Base-by-base conservation (phyloP, 1,139 yeast genomes). In the Saccharomycopsis crataegensis region DNA sequence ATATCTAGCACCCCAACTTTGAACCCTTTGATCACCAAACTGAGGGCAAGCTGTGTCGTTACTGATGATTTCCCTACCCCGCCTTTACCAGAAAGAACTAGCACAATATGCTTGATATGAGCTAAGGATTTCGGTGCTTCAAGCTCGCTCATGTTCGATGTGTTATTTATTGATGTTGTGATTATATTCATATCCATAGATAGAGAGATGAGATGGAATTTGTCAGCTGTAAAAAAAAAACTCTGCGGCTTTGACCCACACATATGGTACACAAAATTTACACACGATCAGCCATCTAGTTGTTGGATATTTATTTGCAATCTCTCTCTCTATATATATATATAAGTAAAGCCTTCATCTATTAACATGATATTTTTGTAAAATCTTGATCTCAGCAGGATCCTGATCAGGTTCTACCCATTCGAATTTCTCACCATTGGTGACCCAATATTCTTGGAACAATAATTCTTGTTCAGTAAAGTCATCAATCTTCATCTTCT, bases 31-130 rank as follows among this genome's bases (percentile, higher is more conserved):
- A 76, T 71, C 6, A 82, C 89, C 41, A 94, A 72, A 0, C 93
- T 76, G 28, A 93, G 72, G 0, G 97, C 98, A 1, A 91, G 75
- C 66, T 94, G 99, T 0, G 97, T 86, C 0, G 99, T 91, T 1
- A 93, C 91, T 0, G 97, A 89, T 6, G 96, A 88, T 66, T 93
- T 93, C 0, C 99, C 99, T 0, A 93, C 99, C 65, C 95, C 99
- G n/a, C 98, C 97, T 67, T 90, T 90, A 3, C 96, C 98, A 0
- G 96, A 87, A 1, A 93, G 75, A 1, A 93, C 86, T 48, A 93
- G 75, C 2, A 90, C 70, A 50, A 91, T 84, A 65, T 93, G 96
- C 62, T 83, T 83, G 46, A 91, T 85, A 52, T 77, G 72, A 34
- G 68, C 67, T 38, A 88, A 70, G 3, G 91, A 80, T 46, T 70